These are phyloP conservation scores for Podaxis sp. DNA, from an alignment of 768 basidiomycete genomes.

Conservation along the genomic window DNA sequence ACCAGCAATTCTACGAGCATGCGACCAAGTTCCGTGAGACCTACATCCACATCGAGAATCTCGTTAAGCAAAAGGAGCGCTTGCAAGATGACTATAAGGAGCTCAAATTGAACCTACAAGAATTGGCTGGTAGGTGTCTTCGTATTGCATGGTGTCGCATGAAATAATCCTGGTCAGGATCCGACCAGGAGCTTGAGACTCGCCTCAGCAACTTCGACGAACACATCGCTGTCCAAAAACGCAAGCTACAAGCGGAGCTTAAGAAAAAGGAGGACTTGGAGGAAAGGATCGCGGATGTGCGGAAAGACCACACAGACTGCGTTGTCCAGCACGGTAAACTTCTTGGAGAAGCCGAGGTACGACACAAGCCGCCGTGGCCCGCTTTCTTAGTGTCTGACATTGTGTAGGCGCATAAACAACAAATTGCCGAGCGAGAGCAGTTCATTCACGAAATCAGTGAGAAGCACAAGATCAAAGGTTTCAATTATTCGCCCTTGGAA, in stretches of 20 bases:
- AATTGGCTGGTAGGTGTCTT: slow-evolving; percentile 53
- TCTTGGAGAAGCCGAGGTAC: slow-evolving; percentile 68
- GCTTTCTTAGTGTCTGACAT: not conserved
- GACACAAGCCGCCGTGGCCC: not conserved
- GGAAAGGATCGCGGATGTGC: slow-evolving; percentile 47
- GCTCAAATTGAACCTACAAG: slow-evolving; percentile 58
- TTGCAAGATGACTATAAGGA: slow-evolving; percentile 59
- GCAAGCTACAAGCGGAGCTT: slow-evolving; percentile 42
- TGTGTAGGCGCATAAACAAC: slow-evolving; percentile 65
- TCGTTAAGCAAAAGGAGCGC: slow-evolving; percentile 58
- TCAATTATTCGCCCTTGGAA: slow-evolving; percentile 63
- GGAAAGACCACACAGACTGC: slow-evolving; percentile 51
- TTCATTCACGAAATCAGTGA: slow-evolving; percentile 67
- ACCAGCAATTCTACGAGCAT: slow-evolving; percentile 75
- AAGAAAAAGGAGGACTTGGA: slow-evolving; percentile 57
- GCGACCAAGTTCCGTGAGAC: slow-evolving; percentile 84
- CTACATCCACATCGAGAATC: slow-evolving; percentile 62
- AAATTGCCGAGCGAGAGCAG: slow-evolving; percentile 66
- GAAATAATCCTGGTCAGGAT: slow-evolving; percentile 38
- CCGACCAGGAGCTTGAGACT: slow-evolving; percentile 63
- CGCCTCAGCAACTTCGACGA: slow-evolving; percentile 58
- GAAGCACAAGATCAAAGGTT: slow-evolving; percentile 71
- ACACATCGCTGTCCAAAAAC: slow-evolving; percentile 47
- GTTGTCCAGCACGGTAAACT: slow-evolving; percentile 64
- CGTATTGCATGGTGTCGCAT: not conserved